These are phyloP conservation scores for Gentiana macrophylla DNA, from an alignment of 257 asterid species.

Conservation along the genomic window DNA sequence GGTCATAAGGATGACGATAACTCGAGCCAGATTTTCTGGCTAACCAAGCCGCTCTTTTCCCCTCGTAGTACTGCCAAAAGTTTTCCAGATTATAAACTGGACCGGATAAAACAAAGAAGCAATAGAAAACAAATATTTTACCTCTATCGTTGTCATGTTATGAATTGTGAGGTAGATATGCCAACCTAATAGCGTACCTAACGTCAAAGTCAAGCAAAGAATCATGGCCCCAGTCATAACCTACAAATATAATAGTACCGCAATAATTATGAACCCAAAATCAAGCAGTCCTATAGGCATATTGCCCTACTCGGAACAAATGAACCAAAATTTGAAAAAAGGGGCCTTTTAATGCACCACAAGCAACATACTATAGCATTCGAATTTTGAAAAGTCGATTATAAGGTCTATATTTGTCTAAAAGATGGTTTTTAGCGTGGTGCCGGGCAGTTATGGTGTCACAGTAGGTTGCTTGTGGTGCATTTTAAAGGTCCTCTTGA, in stretches of 20 bases:
- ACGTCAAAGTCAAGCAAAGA: constrained; percentile 37
- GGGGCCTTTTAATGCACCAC: not conserved
- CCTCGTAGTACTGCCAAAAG: constrained; percentile 51
- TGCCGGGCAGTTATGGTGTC: not conserved
- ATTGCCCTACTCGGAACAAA: too few relatives aligned
- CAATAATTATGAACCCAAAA: too few relatives aligned
- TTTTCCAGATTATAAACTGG: not conserved
- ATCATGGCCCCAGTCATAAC: constrained; percentile 33
- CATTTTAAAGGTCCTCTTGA: not conserved
- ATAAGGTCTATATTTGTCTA: too few relatives aligned
- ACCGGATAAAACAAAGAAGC: not conserved
- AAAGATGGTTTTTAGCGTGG: too few relatives aligned
- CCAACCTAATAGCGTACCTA: constrained; percentile 74
- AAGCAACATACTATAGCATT: constrained; percentile 19
- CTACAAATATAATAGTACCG: constrained; percentile 20
- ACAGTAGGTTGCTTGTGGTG: not conserved
- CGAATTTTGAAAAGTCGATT: too few relatives aligned
- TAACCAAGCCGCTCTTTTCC: constrained; percentile 77
- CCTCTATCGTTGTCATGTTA: constrained; percentile 95
- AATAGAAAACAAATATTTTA: constrained; percentile 6
- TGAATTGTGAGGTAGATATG: constrained; percentile 67
- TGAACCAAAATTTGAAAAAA: not conserved
- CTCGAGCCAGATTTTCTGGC: constrained; percentile 78
- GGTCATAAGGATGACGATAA: constrained; percentile 73
- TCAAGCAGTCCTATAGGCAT: too few relatives aligned